Evolutionary conservation across 129 eudicot genomes (phyloP), one percentile per base, ranked within the genome.

Genomic region (Scalesia atractyloides): DNA sequence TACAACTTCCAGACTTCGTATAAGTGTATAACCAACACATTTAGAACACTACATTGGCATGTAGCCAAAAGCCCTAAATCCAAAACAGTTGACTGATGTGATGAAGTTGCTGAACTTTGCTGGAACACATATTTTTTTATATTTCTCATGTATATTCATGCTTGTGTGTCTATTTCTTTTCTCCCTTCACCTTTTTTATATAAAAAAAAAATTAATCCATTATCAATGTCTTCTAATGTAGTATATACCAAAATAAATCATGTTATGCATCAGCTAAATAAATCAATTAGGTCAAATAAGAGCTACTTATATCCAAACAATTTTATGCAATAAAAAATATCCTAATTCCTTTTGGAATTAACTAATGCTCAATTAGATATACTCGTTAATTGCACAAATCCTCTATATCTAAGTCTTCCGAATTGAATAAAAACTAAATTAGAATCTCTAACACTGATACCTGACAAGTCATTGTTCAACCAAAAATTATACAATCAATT

Each of bases 381-480:
- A 47, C 51, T 11, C 5, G 2, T 36, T n/a, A 30, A 30, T 30
- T n/a, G n/a, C n/a, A n/a, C n/a, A n/a, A n/a, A n/a, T n/a, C n/a
- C n/a, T n/a, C n/a, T n/a, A n/a, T n/a, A n/a, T n/a, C n/a, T n/a
- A n/a, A n/a, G n/a, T n/a, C n/a, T n/a, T n/a, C n/a, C n/a, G 37
- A 73, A 19, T 44, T 19, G 41, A 24, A n/a, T 16, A 12, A 73
- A 73, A 43, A 5, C 6, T 49, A 49, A 9, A 19, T 48, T 50
- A 63, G 63, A 62, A 51, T 73, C 70, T 33, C 61, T 30, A 33
- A 46, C 10, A 26, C 49, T 46, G 30, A 11, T 10, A 47, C 17
- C 59, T 17, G 62, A 73, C 77, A 61, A 46, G 20, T 64, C 11
- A 56, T 24, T 26, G 37, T 8, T 30, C 22, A 34, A 66, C 56